Conservation (phyloP, 306 rosid species). For the Alnus glutinosa region DNA sequence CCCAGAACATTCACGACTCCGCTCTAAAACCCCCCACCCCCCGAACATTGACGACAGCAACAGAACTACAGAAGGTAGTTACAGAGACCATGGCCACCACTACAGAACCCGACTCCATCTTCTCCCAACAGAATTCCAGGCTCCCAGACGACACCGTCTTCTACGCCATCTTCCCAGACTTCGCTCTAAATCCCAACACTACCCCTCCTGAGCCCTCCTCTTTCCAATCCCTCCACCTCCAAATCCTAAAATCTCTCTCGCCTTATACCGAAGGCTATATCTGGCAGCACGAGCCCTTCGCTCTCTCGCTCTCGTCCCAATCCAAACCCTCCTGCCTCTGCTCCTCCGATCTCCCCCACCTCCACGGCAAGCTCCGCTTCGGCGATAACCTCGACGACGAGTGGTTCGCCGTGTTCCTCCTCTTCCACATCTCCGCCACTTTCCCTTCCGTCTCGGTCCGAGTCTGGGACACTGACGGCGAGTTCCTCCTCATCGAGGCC, state of each 20-base stretch:
- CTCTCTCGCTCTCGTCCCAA: constrained; percentile 57
- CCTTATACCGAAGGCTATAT: constrained; percentile 63
- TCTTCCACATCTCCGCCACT: constrained; percentile 53
- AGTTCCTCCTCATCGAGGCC: constrained; percentile 88
- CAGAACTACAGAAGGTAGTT: background rate
- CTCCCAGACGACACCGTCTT: constrained; percentile 82
- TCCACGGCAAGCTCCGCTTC: constrained; percentile 83
- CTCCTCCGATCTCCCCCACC: constrained; percentile 63
- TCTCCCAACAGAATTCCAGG: constrained; percentile 39
- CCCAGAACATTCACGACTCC: background rate
- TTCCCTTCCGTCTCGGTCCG: constrained; percentile 71
- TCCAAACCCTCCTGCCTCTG: constrained; percentile 58
- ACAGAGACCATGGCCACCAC: constrained; percentile 14
- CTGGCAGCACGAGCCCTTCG: constrained; percentile 91
- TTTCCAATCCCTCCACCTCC: constrained; percentile 78
- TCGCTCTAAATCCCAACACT: constrained; percentile 24
- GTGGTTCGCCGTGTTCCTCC: constrained; percentile 91
- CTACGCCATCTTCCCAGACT: constrained; percentile 71
- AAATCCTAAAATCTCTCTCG: constrained; percentile 58
- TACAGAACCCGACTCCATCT: constrained; percentile 33
- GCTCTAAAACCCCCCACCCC: background rate
- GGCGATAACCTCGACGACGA: constrained; percentile 91
- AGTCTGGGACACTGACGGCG: constrained; percentile 94
- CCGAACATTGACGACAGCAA: constrained; percentile 6
- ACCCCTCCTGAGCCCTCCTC: constrained; percentile 28